Base-by-base conservation (phyloP, 2,329 filamentous ascomycete genomes). In the Bretziella fagacearum region DNA sequence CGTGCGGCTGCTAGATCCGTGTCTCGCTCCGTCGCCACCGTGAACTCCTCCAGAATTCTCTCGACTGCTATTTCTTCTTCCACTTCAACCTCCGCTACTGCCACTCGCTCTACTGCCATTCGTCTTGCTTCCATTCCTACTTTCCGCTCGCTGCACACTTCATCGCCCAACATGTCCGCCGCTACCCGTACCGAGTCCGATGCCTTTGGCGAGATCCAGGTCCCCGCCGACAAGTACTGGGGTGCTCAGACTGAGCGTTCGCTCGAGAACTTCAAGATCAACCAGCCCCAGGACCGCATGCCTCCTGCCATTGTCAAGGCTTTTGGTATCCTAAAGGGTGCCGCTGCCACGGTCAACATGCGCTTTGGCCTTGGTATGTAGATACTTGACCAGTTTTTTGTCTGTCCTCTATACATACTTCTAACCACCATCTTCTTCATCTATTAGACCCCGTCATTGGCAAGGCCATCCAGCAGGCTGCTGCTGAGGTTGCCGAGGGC, bases 261-360 rank as follows among this genome's bases (percentile, higher is more conserved):
- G 45, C 75, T 96, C 63, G 81, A 83, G 65, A 98, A 98, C 73
- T 98, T 98, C 74, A 82, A 81, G 65, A 96, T 98, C 77, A 96
- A 96, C 69, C 91, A 96, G 73, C 91, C 91, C 52, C 85, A 94
- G 67, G 91, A 98, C 63, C 86, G 91, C 63, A 96, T 96, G 87
- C 91, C 91, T 42, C 80, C 85, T 54, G 83, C 87, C 39, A 81
- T 98, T 56, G 71, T 96, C 59, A 81, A 79, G 65, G 91, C 91
- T 5, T 95, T 98, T 63, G 91, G 91, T 61, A 93, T 96, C 58
- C 73, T 98, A 55, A 98, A 98, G 76, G 89, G 87, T 54, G 91
- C 91, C 49, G 91, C 91, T 37, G 91, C 91, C 41, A 84, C 81
- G 6, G 91, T 96, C 54, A 98, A 98, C 70, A 86, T 94, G 77